Evolutionary conservation across 1,284 basidiomycete genomes (phyloP).

Genomic region (Sphaerobolus stellatus): DNA sequence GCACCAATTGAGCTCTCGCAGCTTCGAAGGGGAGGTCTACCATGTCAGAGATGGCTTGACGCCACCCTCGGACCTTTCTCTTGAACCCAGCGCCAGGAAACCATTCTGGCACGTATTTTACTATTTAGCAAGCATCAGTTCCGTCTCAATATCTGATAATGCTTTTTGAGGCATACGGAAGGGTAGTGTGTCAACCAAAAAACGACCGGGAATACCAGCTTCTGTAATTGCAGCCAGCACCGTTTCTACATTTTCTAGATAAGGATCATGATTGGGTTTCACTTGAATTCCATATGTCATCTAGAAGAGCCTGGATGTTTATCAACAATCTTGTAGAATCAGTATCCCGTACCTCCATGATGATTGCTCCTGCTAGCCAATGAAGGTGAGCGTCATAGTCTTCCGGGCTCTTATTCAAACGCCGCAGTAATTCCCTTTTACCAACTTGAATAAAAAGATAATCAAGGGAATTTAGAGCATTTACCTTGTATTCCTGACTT

Average conservation of each 20-base stretch:
- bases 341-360: neutral
- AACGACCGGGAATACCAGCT: neutral
- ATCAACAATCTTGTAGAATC: too few species aligned
- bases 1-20: neutral
- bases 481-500: slow-evolving; percentile 9
- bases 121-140: neutral
- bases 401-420: neutral
- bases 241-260: neutral
- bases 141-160: neutral
- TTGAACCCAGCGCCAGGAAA: slow-evolving; percentile 29
- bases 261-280: neutral
- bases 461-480: neutral
- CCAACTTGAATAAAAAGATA: neutral
- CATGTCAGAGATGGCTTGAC: slow-evolving; percentile 10
- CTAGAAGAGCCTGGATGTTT: too few species aligned
- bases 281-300: neutral
- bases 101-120: slow-evolving; percentile 26
- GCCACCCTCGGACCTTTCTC: slow-evolving; percentile 21
- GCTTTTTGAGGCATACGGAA: neutral
- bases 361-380: neutral
- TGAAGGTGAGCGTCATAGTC: neutral
- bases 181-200: neutral
- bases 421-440: neutral
- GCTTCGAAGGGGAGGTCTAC: neutral
- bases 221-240: neutral